Evolutionary conservation across 2,329 filamentous ascomycete genomes (phyloP), one percentile per base, ranked within the genome.

Genomic region (Aspergillus niger): DNA sequence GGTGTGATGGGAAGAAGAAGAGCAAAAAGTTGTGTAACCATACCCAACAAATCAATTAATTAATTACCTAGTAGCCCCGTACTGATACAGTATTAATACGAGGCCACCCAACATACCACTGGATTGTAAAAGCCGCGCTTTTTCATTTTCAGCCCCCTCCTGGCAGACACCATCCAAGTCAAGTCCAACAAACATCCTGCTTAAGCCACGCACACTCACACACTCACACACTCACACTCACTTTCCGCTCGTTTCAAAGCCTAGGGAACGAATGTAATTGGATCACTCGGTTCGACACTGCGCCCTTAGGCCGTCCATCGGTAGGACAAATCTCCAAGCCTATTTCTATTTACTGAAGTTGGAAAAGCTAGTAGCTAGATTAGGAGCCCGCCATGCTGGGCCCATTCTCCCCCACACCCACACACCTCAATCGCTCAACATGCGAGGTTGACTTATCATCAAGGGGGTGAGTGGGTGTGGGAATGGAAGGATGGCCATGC

Each of bases 221-320:
- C 32, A 8, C 28, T 30, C 28, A 30, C 28, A 11, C 28, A 30
- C 10, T 17, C 17, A 30, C 28, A 20, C 20, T 20, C 20, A 26
- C 32, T 15, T 41, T 28, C 38, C 55, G 17, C 48, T 61, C 59
- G 62, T 63, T 63, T 63, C 61, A 63, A 38, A 38, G 17, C 48
- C 28, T n/a, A 24, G 32, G 24, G 30, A 51, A 49, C 22, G 28
- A 55, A 49, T 26, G n/a, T 2, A n/a, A 28, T 28, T 57, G 60
- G 59, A 24, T 55, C 49, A 43, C 58, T 64, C 57, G 60, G 57
- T 38, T 55, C 10, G 52, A 57, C 56, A 63, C 60, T 58, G 36
- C 54, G 43, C 15, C 24, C 44, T 57, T 62, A 13, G 60, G 47
- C 26, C 47, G 26, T 50, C 47, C 47, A 50, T 50, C n/a, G n/a